Percentiles rank a stretch among this genome's conserved stretches.
Evolutionary conservation across 2,329 filamentous ascomycete genomes (phyloP).

Genomic region (Corinectria fuckeliana): DNA sequence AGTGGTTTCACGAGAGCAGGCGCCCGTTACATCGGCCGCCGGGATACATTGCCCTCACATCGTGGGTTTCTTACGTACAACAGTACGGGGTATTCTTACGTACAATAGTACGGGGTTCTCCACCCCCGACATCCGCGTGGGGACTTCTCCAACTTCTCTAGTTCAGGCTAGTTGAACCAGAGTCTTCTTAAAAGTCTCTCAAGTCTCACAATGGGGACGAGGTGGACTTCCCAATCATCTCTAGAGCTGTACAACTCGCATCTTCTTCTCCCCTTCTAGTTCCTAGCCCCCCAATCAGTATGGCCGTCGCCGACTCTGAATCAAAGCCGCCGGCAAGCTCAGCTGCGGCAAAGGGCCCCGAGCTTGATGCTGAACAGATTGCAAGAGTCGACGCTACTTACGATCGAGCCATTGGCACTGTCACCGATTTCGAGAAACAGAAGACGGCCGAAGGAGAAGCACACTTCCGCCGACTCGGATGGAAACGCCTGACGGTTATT

Average conservation of each 20-base stretch:
- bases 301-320: not conserved
- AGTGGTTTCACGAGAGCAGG: too few species aligned
- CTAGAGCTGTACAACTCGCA: not conserved
- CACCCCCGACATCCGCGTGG: not conserved
- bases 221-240: not conserved
- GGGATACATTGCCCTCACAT: not conserved
- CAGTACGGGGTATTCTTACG: not conserved
- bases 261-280: not conserved
- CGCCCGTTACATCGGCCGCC: not conserved
- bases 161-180: not conserved
- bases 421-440: constrained; percentile 25
- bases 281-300: not conserved
- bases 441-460: constrained; percentile 16
- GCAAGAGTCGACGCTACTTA: not conserved
- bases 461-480: constrained; percentile 20
- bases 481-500: constrained; percentile 19
- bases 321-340: not conserved
- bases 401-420: not conserved
- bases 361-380: not conserved
- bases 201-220: not conserved
- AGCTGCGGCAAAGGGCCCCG: not conserved
- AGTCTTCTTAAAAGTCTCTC: not conserved
- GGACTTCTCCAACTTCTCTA: not conserved
- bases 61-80: not conserved
- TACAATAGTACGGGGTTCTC: not conserved